A percentile compares a stretch with the other conserved stretches of the same genome.
Evolutionary conservation across 129 eudicot genomes (phyloP).

Genomic region (Scalesia atractyloides): DNA sequence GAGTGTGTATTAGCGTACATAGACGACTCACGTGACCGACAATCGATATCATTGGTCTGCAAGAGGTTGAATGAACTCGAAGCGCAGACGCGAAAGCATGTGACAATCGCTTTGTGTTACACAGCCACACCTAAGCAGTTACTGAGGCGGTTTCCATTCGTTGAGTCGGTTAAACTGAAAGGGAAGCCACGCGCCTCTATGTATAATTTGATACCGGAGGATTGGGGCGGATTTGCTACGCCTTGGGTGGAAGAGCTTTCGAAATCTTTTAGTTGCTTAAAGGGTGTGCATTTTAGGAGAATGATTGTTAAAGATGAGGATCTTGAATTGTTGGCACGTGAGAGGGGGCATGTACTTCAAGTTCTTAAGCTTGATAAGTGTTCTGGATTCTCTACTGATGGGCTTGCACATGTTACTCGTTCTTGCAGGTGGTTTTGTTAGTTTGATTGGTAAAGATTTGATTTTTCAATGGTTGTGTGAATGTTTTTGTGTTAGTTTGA

Average conservation of each 20-base stretch:
- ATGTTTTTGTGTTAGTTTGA: not conserved
- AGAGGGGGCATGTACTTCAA: conserved; percentile 54
- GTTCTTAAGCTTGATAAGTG: conserved; percentile 78
- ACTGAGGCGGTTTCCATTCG: conserved; percentile 49
- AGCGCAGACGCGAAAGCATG: conserved; percentile 67
- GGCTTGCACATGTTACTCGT: conserved; percentile 51
- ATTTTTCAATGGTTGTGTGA: not conserved
- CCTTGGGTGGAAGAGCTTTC: conserved; percentile 75
- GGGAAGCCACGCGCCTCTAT: conserved; percentile 94
- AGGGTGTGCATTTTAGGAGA: conserved; percentile 63
- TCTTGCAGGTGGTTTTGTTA: conserved; percentile 56
- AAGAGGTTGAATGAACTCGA: conserved; percentile 63
- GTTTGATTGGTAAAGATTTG: not conserved
- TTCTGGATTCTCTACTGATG: conserved; percentile 75
- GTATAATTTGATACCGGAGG: conserved; percentile 82
- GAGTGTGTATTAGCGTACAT: conserved; percentile 72
- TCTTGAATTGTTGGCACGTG: conserved; percentile 53
- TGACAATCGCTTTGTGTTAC: conserved; percentile 82
- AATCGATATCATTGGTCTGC: conserved; percentile 73
- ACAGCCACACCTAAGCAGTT: conserved; percentile 64
- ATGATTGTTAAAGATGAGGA: conserved; percentile 80
- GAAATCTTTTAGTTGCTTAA: conserved; percentile 47
- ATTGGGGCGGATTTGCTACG: conserved; percentile 84
- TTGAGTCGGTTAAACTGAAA: conserved; percentile 69
- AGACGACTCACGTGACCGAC: conserved; percentile 70